phyloP scores from a whole-genome alignment of 805 yeast species.

The Wickerhamomyces sydowiorum region DNA sequence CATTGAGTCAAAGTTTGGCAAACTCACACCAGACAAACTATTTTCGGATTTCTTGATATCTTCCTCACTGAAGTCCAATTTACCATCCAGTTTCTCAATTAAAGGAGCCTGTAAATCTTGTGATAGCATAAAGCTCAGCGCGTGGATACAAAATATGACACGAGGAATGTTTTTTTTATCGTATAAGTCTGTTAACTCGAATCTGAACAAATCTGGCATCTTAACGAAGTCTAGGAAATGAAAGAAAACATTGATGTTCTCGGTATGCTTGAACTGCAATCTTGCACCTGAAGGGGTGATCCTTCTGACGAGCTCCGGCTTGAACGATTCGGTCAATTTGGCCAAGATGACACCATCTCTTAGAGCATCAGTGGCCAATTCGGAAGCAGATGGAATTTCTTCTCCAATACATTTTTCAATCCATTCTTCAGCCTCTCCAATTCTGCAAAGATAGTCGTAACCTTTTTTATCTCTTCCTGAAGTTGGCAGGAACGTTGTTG shows the following conservation, averaged over 20 bases:
- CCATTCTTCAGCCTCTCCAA: constrained; percentile 80
- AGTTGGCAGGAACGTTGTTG: not conserved
- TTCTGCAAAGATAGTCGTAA: constrained; percentile 76
- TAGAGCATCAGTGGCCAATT: constrained; percentile 52
- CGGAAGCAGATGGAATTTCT: constrained; percentile 48
- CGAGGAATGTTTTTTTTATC: constrained; percentile 90
- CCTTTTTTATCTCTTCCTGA: constrained; percentile 32
- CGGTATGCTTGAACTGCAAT: constrained; percentile 85
- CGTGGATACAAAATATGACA: constrained; percentile 90
- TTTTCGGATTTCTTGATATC: constrained; percentile 66
- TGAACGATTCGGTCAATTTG: constrained; percentile 63
- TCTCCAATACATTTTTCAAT: constrained; percentile 58
- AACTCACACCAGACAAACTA: constrained; percentile 55
- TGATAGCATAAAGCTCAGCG: constrained; percentile 69
- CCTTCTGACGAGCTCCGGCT: constrained; percentile 56
- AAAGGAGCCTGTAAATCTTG: constrained; percentile 48
- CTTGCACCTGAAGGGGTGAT: constrained; percentile 52
- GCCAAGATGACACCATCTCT: constrained; percentile 87
- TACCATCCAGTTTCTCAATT: constrained; percentile 58
- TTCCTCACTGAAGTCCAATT: constrained; percentile 54
- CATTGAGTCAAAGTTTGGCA: constrained; percentile 72
- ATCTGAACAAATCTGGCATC: constrained; percentile 83
- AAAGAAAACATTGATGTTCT: constrained; percentile 83
- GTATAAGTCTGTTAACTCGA: constrained; percentile 89
- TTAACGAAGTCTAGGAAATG: constrained; percentile 59